Percentiles rank a stretch among this genome's conserved stretches.
Conservation (phyloP, 2,329 filamentous ascomycete species). For the Colletotrichum ledebouriae region DNA sequence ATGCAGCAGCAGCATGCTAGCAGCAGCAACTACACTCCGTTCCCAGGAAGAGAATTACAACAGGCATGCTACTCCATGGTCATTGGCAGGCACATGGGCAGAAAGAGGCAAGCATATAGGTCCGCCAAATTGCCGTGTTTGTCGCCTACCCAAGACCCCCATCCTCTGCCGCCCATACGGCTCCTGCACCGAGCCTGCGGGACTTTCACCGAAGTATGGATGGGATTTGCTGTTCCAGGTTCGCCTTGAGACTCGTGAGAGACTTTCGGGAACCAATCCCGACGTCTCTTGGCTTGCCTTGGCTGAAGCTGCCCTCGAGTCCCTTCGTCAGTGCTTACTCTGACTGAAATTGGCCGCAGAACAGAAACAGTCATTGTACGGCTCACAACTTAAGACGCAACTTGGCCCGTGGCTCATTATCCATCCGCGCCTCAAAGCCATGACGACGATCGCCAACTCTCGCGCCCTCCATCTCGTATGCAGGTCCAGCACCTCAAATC, state of each 20-base stretch:
- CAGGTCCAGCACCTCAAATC: constrained; percentile 32
- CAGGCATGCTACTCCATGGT: constrained; percentile 7
- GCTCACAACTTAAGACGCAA: constrained; percentile 5
- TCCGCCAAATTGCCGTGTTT: constrained; percentile 42
- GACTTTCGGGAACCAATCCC: constrained; percentile 32
- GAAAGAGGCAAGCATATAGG: constrained; percentile 5
- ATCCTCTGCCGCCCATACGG: constrained; percentile 34
- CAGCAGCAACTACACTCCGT: too few relatives aligned
- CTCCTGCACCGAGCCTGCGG: constrained; percentile 39
- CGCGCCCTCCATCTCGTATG: constrained; percentile 19
- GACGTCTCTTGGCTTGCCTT: constrained; percentile 33
- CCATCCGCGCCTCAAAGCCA: constrained; percentile 19
- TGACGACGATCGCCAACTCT: constrained; percentile 28
- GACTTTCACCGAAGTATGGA: constrained; percentile 38
- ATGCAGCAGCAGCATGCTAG: neutral
- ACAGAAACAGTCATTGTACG: neutral
- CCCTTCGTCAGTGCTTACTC: constrained; percentile 12
- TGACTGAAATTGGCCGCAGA: constrained; percentile 7
- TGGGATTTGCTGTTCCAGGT: constrained; percentile 34
- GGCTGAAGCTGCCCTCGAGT: constrained; percentile 36
- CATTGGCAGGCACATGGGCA: constrained; percentile 18
- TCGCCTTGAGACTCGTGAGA: constrained; percentile 19
- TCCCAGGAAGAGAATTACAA: neutral
- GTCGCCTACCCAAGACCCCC: constrained; percentile 11
- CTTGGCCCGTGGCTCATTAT: constrained; percentile 14